Evolutionary conservation across 2,329 filamentous ascomycete genomes (phyloP).

Genomic region (Stemphylium beticola): DNA sequence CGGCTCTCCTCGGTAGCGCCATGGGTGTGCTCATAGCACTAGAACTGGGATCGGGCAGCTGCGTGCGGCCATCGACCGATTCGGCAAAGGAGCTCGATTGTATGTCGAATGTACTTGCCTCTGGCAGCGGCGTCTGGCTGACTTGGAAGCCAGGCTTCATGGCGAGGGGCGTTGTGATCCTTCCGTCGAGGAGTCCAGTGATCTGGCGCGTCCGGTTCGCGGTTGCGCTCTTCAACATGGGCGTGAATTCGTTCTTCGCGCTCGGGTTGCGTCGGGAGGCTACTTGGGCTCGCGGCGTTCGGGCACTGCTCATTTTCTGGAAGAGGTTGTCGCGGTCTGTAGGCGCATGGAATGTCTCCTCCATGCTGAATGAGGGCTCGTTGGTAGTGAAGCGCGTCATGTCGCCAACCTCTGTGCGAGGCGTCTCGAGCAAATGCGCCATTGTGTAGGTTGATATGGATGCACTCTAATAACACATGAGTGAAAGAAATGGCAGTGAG

Average conservation of each 20-base stretch:
- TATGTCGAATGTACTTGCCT: constrained; percentile 67
- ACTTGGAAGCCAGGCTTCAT: constrained; percentile 67
- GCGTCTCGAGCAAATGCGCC: constrained; percentile 74
- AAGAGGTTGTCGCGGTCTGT: constrained; percentile 76
- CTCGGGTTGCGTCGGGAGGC: constrained; percentile 60
- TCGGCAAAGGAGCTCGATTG: constrained; percentile 58
- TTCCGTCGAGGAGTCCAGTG: constrained; percentile 48
- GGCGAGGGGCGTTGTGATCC: constrained; percentile 68
- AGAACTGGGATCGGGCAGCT: constrained; percentile 77
- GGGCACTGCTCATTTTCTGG: constrained; percentile 70
- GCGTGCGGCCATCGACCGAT: constrained; percentile 69
- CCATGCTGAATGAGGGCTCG: constrained; percentile 82
- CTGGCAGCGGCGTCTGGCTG: constrained; percentile 77
- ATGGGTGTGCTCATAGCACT: constrained; percentile 83
- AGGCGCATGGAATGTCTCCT: constrained; percentile 81
- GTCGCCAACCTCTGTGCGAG: constrained; percentile 83
- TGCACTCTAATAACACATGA: constrained; percentile 36
- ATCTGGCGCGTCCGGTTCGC: constrained; percentile 63
- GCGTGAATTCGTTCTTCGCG: constrained; percentile 83
- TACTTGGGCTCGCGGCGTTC: constrained; percentile 78
- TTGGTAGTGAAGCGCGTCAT: constrained; percentile 72
- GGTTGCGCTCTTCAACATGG: constrained; percentile 83
- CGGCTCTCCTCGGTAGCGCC: constrained; percentile 69
- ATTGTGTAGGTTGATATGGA: constrained; percentile 36
- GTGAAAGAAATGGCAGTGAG: constrained; percentile 31